These are phyloP conservation scores for Metarhizium brunneum DNA, from an alignment of 2,329 filamentous ascomycete species.

Conservation along the genomic window DNA sequence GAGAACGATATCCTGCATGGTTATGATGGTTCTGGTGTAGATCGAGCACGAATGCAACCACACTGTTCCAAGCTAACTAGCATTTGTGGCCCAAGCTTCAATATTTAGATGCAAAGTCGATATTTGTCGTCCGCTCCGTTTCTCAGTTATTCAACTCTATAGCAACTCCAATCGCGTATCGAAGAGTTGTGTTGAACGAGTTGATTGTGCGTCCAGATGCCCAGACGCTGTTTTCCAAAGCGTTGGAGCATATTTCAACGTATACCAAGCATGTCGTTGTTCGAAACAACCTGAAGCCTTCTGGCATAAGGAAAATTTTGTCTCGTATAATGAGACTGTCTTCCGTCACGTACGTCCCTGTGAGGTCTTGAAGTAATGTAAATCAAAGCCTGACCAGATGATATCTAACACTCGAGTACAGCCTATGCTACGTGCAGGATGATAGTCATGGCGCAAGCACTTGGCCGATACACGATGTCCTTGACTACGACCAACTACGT, in stretches of 20 bases:
- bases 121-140: constrained; percentile 25
- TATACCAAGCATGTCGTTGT: constrained; percentile 31
- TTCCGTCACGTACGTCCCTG: constrained; percentile 27
- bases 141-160: constrained; percentile 29
- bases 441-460: constrained; percentile 12
- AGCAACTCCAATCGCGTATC: constrained; percentile 33
- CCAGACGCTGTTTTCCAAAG: constrained; percentile 21
- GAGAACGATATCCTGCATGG: neutral
- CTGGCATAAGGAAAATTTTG: constrained; percentile 25
- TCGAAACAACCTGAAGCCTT: constrained; percentile 29
- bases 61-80: neutral
- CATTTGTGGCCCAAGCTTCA: neutral
- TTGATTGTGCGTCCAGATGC: constrained; percentile 25
- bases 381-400: neutral
- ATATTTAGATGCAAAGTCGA: constrained; percentile 10
- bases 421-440: constrained; percentile 27
- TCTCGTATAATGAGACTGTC: constrained; percentile 24
- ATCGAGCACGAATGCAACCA: neutral
- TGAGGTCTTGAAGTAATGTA: neutral
- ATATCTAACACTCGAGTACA: constrained; percentile 9
- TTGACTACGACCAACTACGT: constrained; percentile 21
- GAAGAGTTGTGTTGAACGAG: constrained; percentile 27
- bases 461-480: constrained; percentile 30
- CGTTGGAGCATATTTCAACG: constrained; percentile 24
- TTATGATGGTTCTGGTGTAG: neutral